Percentiles rank a stretch among this genome's conserved stretches.
Conservation (phyloP, 805 yeast species). For the Myxozyma monticola region DNA sequence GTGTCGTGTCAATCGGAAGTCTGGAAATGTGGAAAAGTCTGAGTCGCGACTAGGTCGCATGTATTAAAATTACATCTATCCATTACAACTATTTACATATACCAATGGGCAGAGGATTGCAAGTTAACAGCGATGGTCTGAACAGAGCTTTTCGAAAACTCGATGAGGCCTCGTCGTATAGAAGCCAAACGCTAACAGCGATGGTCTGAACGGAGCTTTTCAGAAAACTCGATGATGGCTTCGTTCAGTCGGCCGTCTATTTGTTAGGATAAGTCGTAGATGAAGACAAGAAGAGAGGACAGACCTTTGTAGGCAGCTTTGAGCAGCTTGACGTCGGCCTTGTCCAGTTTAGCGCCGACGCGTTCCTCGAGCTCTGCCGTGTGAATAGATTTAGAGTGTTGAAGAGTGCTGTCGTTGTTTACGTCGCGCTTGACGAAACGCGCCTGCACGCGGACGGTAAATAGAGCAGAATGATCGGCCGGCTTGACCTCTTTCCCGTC, state of each 20-base stretch:
- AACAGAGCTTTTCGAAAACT: slow-evolving; percentile 36
- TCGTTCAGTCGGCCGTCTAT: slow-evolving; percentile 42
- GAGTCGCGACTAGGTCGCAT: too few relatives aligned
- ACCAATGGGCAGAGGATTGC: too few relatives aligned
- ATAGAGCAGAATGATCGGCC: too few relatives aligned
- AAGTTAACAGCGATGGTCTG: slow-evolving; percentile 36
- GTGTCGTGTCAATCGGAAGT: too few relatives aligned
- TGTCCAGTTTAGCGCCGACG: slow-evolving; percentile 34
- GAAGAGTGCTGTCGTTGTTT: slow-evolving; percentile 1
- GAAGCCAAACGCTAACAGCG: slow-evolving; percentile 29
- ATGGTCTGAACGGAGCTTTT: slow-evolving; percentile 37
- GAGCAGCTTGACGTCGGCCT: slow-evolving; percentile 29
- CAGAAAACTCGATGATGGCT: slow-evolving; percentile 40
- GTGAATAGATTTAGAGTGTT: slow-evolving; percentile 22
- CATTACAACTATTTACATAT: too few relatives aligned
- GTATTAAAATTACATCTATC: too few relatives aligned
- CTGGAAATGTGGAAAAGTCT: too few relatives aligned
- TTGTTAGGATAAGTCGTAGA: neutral
- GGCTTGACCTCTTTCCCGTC: too few relatives aligned
- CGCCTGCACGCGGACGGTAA: slow-evolving; percentile 35
- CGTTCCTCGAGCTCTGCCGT: slow-evolving; percentile 32
- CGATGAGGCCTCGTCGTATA: slow-evolving; percentile 41
- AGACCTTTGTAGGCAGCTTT: slow-evolving; percentile 34
- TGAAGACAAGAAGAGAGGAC: neutral
- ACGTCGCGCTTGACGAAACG: slow-evolving; percentile 21